Evolutionary conservation across 2,329 filamentous ascomycete species (phyloP), one percentile per base, ranked within the genome.

Genomic region (Lachnellula cervina): DNA sequence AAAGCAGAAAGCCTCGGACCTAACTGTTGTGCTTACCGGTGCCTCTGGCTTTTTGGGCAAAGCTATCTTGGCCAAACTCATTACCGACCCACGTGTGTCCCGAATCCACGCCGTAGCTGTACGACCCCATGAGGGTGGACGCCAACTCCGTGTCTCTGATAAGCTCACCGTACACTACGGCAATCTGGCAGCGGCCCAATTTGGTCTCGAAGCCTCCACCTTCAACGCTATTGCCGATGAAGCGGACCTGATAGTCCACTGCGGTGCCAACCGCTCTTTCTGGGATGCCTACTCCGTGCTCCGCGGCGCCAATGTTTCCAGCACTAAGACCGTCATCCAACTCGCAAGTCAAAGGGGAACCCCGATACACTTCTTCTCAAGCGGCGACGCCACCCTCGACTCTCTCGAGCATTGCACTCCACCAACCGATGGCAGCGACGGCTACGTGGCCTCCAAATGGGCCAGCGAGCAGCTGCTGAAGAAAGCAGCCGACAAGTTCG

Each of bases 181-280:
- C 13, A 19, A 21, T 17, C 32, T 49, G n/a, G 5, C 8, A n/a
- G 9, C 5, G 5, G 23, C 47, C 4, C 9, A 35, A 8, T 28
- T 49, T 7, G 47, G 47, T 35, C 32, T 49, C 6, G 17, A 23
- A 5, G 19, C 34, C 13, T n/a, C 7, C 5, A 28, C 34, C 7
- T 45, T 80, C 16, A 62, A 78, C 3, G 53, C 55, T 3, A 69
- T 81, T 1, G 48, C 71, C 0, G 51, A 62, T 2, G 51, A 70
- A 3, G 70, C 66, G 2, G 71, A 77, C 59, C 61, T 76, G 7
- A 76, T 86, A 49, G 76, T 87, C 25, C 84, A 81, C 63, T 72
- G 69, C 43, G 79, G 74, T 7, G 76, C 76, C 13, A 69, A 72
- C 16, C 65, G 67, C 16, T 71, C 63, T 13, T 73, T 65, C 61